Evolutionary conservation across 176 grass and related monocot genomes (phyloP).

Genomic region (Bolboschoenus planiculmis): DNA sequence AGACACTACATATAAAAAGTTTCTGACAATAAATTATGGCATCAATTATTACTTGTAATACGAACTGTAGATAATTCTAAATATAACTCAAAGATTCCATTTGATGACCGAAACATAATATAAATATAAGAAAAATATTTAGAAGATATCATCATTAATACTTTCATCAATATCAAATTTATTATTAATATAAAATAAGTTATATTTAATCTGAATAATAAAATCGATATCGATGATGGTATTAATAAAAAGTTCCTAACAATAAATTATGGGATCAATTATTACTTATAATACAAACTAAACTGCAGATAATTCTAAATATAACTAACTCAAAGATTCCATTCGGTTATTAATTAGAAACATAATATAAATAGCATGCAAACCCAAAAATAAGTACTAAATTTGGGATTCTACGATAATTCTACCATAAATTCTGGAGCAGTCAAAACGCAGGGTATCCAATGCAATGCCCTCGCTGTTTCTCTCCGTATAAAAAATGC

Average conservation of each 20-base stretch:
- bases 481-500: background rate
- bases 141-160: too few relatives aligned
- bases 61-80: background rate
- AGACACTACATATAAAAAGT: background rate
- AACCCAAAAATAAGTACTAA: background rate
- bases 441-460: conserved; percentile 1
- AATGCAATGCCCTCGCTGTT: background rate
- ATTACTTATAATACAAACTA: background rate
- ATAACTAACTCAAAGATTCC: background rate
- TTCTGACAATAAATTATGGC: background rate
- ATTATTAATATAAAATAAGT: too few relatives aligned
- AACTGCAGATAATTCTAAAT: background rate
- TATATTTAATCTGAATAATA: too few relatives aligned
- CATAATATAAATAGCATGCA: background rate
- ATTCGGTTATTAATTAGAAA: background rate
- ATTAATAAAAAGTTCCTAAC: background rate
- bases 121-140: too few relatives aligned
- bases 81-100: conserved; percentile 2
- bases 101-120: background rate
- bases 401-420: background rate
- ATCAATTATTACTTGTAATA: background rate
- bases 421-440: background rate
- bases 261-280: background rate
- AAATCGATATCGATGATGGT: too few relatives aligned
- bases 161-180: too few relatives aligned